Evolutionary conservation across 2,329 filamentous ascomycete species (phyloP), one percentile per base, ranked within the genome.

Genomic region (Microsporum ferrugineum): DNA sequence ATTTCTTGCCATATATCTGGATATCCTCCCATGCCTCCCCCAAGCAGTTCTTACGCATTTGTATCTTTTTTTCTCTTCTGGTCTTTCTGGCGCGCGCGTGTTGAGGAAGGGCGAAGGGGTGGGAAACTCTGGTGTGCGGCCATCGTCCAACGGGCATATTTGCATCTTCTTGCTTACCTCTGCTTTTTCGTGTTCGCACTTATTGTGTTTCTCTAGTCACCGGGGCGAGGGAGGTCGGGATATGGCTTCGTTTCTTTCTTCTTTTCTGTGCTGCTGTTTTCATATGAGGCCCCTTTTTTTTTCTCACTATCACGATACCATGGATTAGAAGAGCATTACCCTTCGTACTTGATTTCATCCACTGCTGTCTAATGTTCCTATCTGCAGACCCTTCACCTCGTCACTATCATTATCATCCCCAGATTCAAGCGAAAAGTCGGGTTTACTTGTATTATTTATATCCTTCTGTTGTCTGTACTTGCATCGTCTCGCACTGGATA

Each of bases 301-400:
- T 17, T 56, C 10, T 33, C 55, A 39, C 17, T 33, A 23, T 60
- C 51, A 55, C 36, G 47, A 60, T 41, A 41, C 17, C 59, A 58
- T 43, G 56, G 56, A 58, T 41, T 58, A 58, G 56, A 58, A 58
- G 56, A 45, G 56, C 56, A 45, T 58, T 14, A n/a, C 51, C 49
- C 31, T 55, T 55, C 51, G 51, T 55, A 55, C 14, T 33, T 51
- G 45, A 51, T 51, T 51, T 47, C 49, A 23, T 43, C 23, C n/a
- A 47, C 5, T 47, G 17, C 17, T 5, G 5, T 47, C 43, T 47
- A 39, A 39, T 39, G 17, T 27, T 14, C 29, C 39, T 14, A 43
- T 10, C 29, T 53, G 27, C 29, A 33, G 2, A 5, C 33, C n/a
- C 10, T 29, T 55, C 12, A 5, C 10, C n/a, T 55, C 12, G 23